phyloP scores from a whole-genome alignment of 495 filamentous ascomycete genomes.

The Xylaria longipes region DNA sequence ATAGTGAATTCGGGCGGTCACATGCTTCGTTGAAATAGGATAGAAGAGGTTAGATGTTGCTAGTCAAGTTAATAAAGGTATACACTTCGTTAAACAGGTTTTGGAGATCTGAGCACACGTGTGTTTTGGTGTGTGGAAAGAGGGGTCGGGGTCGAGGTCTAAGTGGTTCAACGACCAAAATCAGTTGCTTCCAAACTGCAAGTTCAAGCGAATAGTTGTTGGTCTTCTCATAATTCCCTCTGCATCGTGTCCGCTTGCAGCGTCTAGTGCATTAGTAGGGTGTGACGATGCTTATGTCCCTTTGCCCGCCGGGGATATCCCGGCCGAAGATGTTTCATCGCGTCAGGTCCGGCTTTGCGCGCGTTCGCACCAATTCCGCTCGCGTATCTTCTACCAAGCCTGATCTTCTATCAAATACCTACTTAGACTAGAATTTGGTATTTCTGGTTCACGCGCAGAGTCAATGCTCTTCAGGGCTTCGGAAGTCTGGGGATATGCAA shows the following conservation, averaged over 20 bases:
- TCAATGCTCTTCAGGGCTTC: background rate
- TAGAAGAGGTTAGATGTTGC: background rate
- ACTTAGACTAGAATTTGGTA: too few relatives aligned
- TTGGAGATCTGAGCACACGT: background rate
- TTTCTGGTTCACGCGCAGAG: background rate
- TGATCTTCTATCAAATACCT: background rate
- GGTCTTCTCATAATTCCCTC: background rate
- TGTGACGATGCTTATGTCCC: slow-evolving; percentile 1
- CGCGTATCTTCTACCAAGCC: too few relatives aligned
- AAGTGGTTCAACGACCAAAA: background rate
- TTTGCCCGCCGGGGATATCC: slow-evolving; percentile 2
- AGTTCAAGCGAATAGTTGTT: background rate
- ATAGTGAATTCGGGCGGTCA: background rate
- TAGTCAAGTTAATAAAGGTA: background rate
- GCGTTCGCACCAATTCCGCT: background rate
- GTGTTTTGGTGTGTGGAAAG: background rate
- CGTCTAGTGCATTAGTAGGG: background rate
- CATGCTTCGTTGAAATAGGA: background rate
- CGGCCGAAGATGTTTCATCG: background rate
- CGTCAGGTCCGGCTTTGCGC: background rate
- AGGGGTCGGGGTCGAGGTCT: background rate
- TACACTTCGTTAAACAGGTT: background rate
- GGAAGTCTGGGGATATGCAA: background rate
- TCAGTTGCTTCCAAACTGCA: slow-evolving; percentile 4
- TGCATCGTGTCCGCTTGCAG: background rate